phyloP scores from a whole-genome alignment of 2,329 filamentous ascomycete genomes.

The Fusarium zealandicum region DNA sequence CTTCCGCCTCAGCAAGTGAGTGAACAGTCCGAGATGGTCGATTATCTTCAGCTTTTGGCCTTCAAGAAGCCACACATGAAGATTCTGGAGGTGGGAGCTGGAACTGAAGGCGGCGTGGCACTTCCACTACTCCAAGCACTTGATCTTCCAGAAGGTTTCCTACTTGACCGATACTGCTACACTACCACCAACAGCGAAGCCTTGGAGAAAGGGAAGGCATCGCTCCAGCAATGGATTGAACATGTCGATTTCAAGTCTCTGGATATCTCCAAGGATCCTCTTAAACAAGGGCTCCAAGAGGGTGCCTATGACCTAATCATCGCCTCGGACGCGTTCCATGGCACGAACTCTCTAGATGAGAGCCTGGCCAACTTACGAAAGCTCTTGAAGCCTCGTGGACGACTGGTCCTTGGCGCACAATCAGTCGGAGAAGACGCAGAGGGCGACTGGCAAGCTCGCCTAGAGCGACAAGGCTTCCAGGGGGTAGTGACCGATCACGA shows the following conservation, averaged over 20 bases:
- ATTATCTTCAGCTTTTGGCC: conserved; percentile 14
- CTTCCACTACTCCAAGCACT: conserved; percentile 9
- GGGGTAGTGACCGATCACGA: not conserved
- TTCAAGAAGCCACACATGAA: conserved; percentile 24
- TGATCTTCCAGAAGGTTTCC: conserved; percentile 6
- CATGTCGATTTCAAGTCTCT: conserved; percentile 4
- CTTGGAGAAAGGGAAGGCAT: conserved; percentile 1
- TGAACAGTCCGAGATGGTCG: not conserved
- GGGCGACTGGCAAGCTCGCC: not conserved
- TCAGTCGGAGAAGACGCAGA: not conserved
- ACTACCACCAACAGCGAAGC: not conserved
- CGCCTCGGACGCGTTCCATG: not conserved
- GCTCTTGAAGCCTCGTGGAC: conserved; percentile 10
- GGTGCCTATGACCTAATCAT: conserved; percentile 14
- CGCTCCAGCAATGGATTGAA: conserved; percentile 8
- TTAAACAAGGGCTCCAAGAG: conserved; percentile 5
- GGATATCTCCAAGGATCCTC: conserved; percentile 8
- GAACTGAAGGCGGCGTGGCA: not conserved
- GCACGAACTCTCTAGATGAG: not conserved
- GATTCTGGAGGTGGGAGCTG: conserved; percentile 11
- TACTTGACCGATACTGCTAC: conserved; percentile 15
- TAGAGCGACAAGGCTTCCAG: conserved; percentile 8
- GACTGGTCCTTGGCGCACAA: conserved; percentile 2
- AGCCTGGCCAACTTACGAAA: conserved; percentile 10
- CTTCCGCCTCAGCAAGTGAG: not conserved